Percentiles rank a stretch among this genome's conserved stretches.
These are phyloP conservation scores for Senecio squalidus DNA, from an alignment of 140 eudicot genomes.

Conservation along the genomic window DNA sequence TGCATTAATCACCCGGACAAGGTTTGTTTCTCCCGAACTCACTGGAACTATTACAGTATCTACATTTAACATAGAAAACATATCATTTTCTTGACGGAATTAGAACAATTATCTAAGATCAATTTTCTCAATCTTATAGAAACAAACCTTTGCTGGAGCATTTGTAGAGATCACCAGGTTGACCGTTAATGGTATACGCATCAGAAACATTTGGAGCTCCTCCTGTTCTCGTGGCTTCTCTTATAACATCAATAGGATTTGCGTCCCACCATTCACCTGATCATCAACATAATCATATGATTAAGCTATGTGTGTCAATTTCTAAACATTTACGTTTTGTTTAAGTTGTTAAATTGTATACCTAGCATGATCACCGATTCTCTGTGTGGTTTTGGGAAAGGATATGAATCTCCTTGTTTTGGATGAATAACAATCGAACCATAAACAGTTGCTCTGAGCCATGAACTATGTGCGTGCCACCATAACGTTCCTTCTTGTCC, in stretches of 20 bases:
- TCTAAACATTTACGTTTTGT: not conserved
- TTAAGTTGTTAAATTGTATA: constrained; percentile 10
- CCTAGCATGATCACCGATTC: constrained; percentile 75
- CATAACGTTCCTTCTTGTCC: constrained; percentile 94
- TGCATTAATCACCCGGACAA: constrained; percentile 68
- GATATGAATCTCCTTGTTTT: constrained; percentile 61
- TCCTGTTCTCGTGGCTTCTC: constrained; percentile 72
- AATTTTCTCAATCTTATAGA: not conserved
- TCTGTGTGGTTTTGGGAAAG: constrained; percentile 68
- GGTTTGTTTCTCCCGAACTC: constrained; percentile 63
- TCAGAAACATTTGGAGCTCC: constrained; percentile 83
- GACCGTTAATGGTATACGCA: constrained; percentile 96
- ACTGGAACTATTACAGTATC: constrained; percentile 63
- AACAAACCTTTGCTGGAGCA: constrained; percentile 79
- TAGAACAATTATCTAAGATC: not conserved
- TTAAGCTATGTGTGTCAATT: not conserved
- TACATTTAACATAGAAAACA: constrained; percentile 28
- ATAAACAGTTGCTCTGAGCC: constrained; percentile 89
- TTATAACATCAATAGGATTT: constrained; percentile 60
- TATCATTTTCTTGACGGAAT: not conserved
- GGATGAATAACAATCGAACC: constrained; percentile 80
- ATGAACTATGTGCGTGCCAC: constrained; percentile 99
- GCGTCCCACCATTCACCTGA: constrained; percentile 99
- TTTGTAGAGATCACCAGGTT: constrained; percentile 87
- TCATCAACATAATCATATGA: constrained; percentile 12